These are phyloP conservation scores for Populus deltoides DNA, from an alignment of 345 rosid species.

Conservation along the genomic window DNA sequence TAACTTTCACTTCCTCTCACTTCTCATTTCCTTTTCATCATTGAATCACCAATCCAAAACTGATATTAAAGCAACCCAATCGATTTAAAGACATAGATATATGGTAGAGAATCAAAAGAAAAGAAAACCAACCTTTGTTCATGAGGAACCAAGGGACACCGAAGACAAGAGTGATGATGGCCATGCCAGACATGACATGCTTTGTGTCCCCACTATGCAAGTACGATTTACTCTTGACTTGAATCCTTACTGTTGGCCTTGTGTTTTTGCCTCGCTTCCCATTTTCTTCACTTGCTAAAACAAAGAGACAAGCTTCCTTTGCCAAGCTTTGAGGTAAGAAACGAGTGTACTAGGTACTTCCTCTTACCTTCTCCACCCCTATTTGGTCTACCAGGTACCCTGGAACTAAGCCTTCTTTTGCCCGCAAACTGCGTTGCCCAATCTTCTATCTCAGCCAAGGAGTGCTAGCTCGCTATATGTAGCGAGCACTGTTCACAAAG, in stretches of 20 bases:
- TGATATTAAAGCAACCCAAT: background rate
- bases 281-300: conserved; percentile 10
- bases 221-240: conserved; percentile 50
- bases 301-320: no score
- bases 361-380: no score
- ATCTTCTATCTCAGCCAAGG: no score
- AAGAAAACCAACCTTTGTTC: conserved; percentile 60
- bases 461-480: no score
- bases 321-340: no score
- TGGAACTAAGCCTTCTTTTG: no score
- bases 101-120: background rate
- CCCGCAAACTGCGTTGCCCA: no score
- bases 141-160: conserved; percentile 79
- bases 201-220: conserved; percentile 87
- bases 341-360: no score
- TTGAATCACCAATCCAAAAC: background rate
- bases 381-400: no score
- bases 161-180: conserved; percentile 49
- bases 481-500: no score
- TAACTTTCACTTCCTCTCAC: background rate
- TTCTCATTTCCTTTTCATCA: background rate
- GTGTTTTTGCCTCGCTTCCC: conserved; percentile 41
- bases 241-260: conserved; percentile 39
- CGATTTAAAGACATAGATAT: background rate
- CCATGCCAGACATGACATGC: conserved; percentile 73